Conservation (phyloP, 2,329 filamentous ascomycete genomes). For the Penicillium occitanis region DNA sequence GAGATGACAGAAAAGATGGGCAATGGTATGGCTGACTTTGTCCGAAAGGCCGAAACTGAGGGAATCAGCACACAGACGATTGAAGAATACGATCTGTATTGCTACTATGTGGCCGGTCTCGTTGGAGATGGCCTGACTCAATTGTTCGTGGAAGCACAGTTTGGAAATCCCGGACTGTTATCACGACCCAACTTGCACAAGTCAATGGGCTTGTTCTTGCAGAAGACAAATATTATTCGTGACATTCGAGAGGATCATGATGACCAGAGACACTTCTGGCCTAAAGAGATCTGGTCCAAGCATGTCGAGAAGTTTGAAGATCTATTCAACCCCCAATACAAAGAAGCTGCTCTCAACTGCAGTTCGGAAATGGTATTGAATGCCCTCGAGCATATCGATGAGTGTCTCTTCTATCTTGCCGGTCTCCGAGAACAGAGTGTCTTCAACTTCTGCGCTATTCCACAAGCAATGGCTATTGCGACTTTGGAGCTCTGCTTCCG, state of each 20-base stretch:
- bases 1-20: conserved; percentile 95
- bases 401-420: conserved; percentile 97
- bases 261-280: conserved; percentile 90
- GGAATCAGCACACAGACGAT: conserved; percentile 77
- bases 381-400: conserved; percentile 79
- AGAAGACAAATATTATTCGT: conserved; percentile 98
- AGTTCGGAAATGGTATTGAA: conserved; percentile 93
- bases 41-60: conserved; percentile 76
- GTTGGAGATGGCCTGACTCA: conserved; percentile 91
- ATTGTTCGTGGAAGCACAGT: conserved; percentile 80
- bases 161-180: conserved; percentile 81
- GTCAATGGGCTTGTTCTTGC: conserved; percentile 95
- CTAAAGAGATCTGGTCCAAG: conserved; percentile 95
- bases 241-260: conserved; percentile 88
- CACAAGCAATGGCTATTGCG: conserved; percentile 95
- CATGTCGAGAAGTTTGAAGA: conserved; percentile 88
- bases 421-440: conserved; percentile 93
- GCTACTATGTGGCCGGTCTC: conserved; percentile 97
- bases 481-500: conserved; percentile 90
- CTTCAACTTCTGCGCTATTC: conserved; percentile 98
- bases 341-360: conserved; percentile 75
- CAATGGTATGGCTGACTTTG: conserved; percentile 98
- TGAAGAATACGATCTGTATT: conserved; percentile 92
- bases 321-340: conserved; percentile 78
- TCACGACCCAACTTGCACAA: conserved; percentile 79